phyloP scores from a whole-genome alignment of 1,284 basidiomycete species.

The Caloboletus inedulis region DNA sequence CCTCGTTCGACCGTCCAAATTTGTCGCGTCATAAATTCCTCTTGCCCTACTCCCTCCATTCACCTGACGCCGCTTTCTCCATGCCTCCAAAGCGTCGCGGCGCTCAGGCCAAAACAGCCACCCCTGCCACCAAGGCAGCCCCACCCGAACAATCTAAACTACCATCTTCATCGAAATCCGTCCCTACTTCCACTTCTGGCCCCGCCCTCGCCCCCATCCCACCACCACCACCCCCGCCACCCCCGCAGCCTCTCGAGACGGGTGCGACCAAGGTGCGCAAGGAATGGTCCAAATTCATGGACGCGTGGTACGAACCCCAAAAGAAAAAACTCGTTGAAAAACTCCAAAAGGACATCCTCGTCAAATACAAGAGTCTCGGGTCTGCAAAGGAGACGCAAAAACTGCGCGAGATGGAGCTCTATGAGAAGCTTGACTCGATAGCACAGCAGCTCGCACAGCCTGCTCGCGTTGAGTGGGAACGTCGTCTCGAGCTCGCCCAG shows the following conservation, averaged over 20 bases:
- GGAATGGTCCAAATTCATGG: constrained; percentile 29
- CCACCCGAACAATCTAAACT: constrained; percentile 8
- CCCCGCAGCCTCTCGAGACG: constrained; percentile 16
- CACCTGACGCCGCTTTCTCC: not conserved
- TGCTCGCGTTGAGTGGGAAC: constrained; percentile 33
- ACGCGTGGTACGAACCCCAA: constrained; percentile 31
- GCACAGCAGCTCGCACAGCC: constrained; percentile 27
- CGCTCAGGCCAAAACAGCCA: constrained; percentile 18
- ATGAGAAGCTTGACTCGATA: constrained; percentile 23
- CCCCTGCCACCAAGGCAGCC: constrained; percentile 8
- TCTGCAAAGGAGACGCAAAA: constrained; percentile 28
- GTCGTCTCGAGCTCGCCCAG: constrained; percentile 30
- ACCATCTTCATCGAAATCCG: constrained; percentile 11
- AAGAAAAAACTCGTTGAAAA: constrained; percentile 30
- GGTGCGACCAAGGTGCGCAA: constrained; percentile 27
- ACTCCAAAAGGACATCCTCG: constrained; percentile 29
- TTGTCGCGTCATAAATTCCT: constrained; percentile 14
- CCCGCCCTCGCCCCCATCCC: not conserved
- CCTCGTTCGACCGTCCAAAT: not conserved
- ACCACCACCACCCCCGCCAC: constrained; percentile 12
- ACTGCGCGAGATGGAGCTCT: constrained; percentile 30
- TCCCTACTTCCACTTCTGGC: constrained; percentile 1
- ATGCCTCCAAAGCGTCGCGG: constrained; percentile 33
- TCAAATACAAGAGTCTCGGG: constrained; percentile 32
- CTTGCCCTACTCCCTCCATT: not conserved